Evolutionary conservation across 1,139 yeast species (phyloP).

Genomic region (Kluyveromyces sp.): DNA sequence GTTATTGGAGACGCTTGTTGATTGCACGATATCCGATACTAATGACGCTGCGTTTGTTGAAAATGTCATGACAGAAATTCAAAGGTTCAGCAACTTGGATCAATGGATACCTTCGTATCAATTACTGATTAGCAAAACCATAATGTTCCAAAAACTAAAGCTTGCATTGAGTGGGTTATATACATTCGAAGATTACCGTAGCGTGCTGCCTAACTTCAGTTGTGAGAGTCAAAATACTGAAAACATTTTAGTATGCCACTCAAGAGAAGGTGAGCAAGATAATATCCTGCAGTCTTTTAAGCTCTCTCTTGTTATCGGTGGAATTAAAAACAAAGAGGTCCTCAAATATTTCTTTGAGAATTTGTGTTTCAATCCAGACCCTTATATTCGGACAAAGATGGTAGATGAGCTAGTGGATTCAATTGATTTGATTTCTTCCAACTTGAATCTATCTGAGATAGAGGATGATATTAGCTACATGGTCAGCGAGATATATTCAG

Average conservation of each 20-base stretch:
- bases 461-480: constrained; percentile 31
- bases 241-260: constrained; percentile 11
- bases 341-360: constrained; percentile 56
- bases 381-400: constrained; percentile 46
- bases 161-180: constrained; percentile 55
- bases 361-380: constrained; percentile 49
- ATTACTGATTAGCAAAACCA: constrained; percentile 47
- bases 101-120: constrained; percentile 80
- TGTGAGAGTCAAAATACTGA: constrained; percentile 9
- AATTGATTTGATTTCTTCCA: constrained; percentile 62
- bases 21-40: constrained; percentile 34
- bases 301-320: constrained; percentile 68
- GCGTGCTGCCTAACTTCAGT: constrained; percentile 34
- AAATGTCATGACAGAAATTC: constrained; percentile 52
- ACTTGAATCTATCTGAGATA: constrained; percentile 60
- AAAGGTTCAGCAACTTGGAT: constrained; percentile 72
- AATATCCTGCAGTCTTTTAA: constrained; percentile 64
- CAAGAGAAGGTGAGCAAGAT: constrained; percentile 41
- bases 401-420: constrained; percentile 43
- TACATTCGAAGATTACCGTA: constrained; percentile 39
- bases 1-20: constrained; percentile 52
- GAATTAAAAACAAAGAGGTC: constrained; percentile 55
- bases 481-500: constrained; percentile 22
- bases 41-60: constrained; percentile 35
- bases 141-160: constrained; percentile 48